These are phyloP conservation scores for Toxicodendron radicans DNA, from an alignment of 345 rosid genomes.

Conservation along the genomic window DNA sequence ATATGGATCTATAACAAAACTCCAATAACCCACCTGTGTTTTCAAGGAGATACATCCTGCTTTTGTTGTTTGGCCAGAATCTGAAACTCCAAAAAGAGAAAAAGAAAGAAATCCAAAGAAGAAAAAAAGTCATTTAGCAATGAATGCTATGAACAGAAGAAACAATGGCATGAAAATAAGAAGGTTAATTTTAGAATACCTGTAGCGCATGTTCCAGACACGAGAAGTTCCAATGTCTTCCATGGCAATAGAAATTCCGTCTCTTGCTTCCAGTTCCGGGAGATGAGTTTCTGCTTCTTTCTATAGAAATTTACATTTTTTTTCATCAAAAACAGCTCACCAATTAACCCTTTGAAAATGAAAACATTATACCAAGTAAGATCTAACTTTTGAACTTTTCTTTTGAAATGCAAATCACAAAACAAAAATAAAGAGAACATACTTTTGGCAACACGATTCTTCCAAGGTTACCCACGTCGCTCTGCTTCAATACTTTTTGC, in stretches of 20 bases:
- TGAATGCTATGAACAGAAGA: background rate
- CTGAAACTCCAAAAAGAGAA: slow-evolving; percentile 53
- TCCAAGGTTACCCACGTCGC: slow-evolving; percentile 97
- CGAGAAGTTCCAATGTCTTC: slow-evolving; percentile 98
- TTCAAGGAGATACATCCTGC: slow-evolving; percentile 99
- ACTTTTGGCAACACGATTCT: slow-evolving; percentile 96
- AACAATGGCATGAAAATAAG: background rate
- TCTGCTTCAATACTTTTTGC: slow-evolving; percentile 97
- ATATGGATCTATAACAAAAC: background rate
- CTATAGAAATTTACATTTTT: slow-evolving; percentile 31
- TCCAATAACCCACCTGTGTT: slow-evolving; percentile 62
- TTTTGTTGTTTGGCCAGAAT: slow-evolving; percentile 99
- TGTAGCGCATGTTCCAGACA: slow-evolving; percentile 97
- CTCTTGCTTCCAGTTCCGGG: slow-evolving; percentile 94
- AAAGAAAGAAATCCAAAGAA: background rate
- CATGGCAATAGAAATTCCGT: slow-evolving; percentile 93
- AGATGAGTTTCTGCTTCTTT: slow-evolving; percentile 98
- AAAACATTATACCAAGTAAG: no score
- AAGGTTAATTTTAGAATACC: slow-evolving; percentile 40
- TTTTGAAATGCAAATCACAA: background rate
- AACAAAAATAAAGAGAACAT: background rate
- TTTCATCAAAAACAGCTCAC: no score
- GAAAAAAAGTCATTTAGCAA: slow-evolving; percentile 23
- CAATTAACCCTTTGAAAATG: no score
- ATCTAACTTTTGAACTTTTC: background rate